A percentile compares a stretch with the other conserved stretches of the same genome.
Evolutionary conservation across 306 rosid species (phyloP).

Genomic region (Senna siamea): DNA sequence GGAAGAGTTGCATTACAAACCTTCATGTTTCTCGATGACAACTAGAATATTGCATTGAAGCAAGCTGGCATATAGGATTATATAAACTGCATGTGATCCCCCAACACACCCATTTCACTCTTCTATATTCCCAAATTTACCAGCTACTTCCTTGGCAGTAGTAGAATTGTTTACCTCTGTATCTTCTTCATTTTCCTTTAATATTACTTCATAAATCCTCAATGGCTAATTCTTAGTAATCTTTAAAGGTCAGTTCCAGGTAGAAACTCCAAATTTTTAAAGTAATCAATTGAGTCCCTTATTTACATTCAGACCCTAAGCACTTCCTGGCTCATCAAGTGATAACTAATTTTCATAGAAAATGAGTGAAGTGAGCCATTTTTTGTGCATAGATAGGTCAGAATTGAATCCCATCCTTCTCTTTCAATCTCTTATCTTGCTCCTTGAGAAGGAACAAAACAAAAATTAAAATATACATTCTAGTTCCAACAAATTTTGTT

Average conservation of each 20-base stretch:
- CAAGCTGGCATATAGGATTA: neutral
- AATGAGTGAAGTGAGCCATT: neutral
- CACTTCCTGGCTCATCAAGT: neutral
- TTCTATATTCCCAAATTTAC: neutral
- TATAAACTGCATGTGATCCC: neutral
- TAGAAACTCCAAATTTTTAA: slow-evolving; percentile 18
- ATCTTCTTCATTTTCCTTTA: neutral
- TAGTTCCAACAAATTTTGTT: slow-evolving; percentile 11
- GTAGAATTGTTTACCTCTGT: neutral
- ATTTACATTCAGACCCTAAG: neutral
- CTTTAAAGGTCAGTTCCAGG: neutral
- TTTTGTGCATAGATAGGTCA: neutral
- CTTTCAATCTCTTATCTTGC: slow-evolving; percentile 7
- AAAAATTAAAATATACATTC: neutral
- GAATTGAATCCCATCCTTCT: slow-evolving; percentile 22
- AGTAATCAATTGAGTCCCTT: neutral
- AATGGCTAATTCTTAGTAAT: neutral
- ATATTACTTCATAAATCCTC: neutral
- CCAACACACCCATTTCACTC: neutral
- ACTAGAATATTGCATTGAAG: neutral
- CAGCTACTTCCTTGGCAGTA: neutral
- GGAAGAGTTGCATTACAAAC: neutral
- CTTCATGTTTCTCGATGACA: neutral
- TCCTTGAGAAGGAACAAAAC: slow-evolving; percentile 7
- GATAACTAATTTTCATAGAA: neutral